Conservation (phyloP, 2,329 filamentous ascomycete genomes). For the Fusarium buxicola region DNA sequence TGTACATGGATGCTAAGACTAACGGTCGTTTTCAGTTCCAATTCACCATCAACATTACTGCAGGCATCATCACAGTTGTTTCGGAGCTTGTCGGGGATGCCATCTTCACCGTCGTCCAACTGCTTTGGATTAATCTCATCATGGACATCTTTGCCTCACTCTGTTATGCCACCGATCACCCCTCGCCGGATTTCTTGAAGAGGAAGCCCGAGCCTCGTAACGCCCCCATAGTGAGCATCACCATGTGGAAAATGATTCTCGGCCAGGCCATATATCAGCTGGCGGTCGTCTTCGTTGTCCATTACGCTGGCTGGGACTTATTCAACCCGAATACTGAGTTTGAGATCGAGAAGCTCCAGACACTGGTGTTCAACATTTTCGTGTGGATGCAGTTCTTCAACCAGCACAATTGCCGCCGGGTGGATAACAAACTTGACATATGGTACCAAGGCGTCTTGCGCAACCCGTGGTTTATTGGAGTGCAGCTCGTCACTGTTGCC, state of each 20-base stretch:
- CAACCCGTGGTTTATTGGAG: conserved; percentile 82
- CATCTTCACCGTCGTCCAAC: conserved; percentile 73
- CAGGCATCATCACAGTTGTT: conserved; percentile 73
- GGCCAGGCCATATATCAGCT: conserved; percentile 72
- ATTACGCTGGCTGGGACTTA: conserved; percentile 70
- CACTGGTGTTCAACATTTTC: conserved; percentile 86
- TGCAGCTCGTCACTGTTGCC: conserved; percentile 73
- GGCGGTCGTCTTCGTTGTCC: conserved; percentile 66
- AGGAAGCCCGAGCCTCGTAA: conserved; percentile 69
- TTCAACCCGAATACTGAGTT: conserved; percentile 61
- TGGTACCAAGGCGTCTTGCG: conserved; percentile 77
- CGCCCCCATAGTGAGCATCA: conserved; percentile 74
- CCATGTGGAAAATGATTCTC: conserved; percentile 75
- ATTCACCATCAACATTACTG: conserved; percentile 78
- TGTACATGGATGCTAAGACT: neutral
- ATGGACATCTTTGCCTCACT: conserved; percentile 77
- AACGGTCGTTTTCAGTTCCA: conserved; percentile 59
- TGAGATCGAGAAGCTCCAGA: conserved; percentile 59
- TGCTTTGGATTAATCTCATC: conserved; percentile 77
- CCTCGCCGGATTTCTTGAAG: conserved; percentile 66
- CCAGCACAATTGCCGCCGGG: conserved; percentile 80
- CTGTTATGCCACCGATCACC: conserved; percentile 72
- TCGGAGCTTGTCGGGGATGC: conserved; percentile 69
- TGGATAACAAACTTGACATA: conserved; percentile 87
- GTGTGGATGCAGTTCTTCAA: conserved; percentile 95